Base-by-base conservation (phyloP, 805 yeast genomes). In the Saccharomycopsis vini region DNA sequence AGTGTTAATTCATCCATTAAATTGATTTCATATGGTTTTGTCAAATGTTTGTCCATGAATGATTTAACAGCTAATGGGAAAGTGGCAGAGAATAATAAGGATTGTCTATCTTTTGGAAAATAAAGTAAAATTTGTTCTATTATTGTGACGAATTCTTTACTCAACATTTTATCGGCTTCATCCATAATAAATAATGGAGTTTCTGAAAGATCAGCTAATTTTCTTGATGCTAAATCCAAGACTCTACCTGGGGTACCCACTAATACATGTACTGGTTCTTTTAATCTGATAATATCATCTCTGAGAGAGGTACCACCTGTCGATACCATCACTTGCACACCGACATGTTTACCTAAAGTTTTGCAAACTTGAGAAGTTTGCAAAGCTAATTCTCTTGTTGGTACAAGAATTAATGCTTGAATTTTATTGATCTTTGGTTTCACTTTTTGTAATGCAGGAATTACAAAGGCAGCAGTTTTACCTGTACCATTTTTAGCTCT, bases 201-300 rank as follows among this genome's bases (percentile, higher is more conserved):
- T 50, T 81, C 83, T 44, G 85, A 78, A 48, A 92, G 74, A 59
- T 90, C 95, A 10, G 95, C 95, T 44, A 90, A 71, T 43, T 75
- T 72, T 69, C 95, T 81, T 26, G 88, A 74, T 5, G 97, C 96
- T 59, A 92, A 75, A 65, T 92, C 98, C 49, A 92, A 73, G 31
- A 92, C 89, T 71, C 98, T 81, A 55, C 98, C 98, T 2, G 97
- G 97, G 28, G 98, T 92, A 52, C 97, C 98, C 35, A 92, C 98
- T 49, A 92, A 68, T 34, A 92, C 77, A 62, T 92, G 97, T 31
- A 92, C 97, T 10, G 95, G 81, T 41, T 90, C 97, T 57, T 84
- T 77, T 56, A 92, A 72, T 71, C 98, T 81, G 57, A 92, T 63
- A 56, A 92, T 90, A 64, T 92, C 98, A 66, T 92, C 98, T 65